Evolutionary conservation across 257 asterid species (phyloP), one percentile per base, ranked within the genome.

Genomic region (Leptodermis oblonga): DNA sequence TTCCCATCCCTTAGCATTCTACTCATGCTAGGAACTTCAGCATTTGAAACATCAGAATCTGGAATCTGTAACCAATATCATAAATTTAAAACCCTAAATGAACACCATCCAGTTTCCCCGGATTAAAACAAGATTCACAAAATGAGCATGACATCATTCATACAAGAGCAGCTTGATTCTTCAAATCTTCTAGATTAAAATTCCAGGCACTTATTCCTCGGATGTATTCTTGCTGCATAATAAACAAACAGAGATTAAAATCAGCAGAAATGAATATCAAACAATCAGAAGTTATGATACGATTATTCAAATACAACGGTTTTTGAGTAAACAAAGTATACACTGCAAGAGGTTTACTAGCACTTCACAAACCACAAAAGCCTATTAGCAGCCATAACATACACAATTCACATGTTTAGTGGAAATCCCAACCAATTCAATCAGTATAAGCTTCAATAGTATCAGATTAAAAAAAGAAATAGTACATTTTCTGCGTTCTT

Each of bases 171-270:
- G 97, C 97, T 84, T 92, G 92, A 82, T 82, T 90, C 82, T 85
- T 90, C 86, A 92, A 83, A 84, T 92, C 98, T 81, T 92, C 98
- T 72, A 90, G 85, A 76, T 92, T 88, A 84, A 92, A 92, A 78
- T 92, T 92, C 98, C 98, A 92, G 13, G 96, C 96, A 80, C 97
- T 92, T 79, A 92, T 86, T 70, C 98, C 98, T 76, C 98, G 88
- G 64, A 92, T 92, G 74, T 92, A 92, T 82, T 92, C 98, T 90
- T 90, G 90, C 98, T 92, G 95, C 86, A 79, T 73, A 76, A 69
- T 46, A 55, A 74, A 37, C 34, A 54, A 37, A 63, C 36, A 15
- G 60, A 25, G 12, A 9, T 64, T 60, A 60, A 48, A 23, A 34
- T 6, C 23, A 11, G 20, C 1, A 15, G 23, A 54, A 54, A 12